A percentile compares a stretch with the other conserved stretches of the same genome.
Conservation (phyloP, 441 rosid species). For the Erodium trifolium region DNA sequence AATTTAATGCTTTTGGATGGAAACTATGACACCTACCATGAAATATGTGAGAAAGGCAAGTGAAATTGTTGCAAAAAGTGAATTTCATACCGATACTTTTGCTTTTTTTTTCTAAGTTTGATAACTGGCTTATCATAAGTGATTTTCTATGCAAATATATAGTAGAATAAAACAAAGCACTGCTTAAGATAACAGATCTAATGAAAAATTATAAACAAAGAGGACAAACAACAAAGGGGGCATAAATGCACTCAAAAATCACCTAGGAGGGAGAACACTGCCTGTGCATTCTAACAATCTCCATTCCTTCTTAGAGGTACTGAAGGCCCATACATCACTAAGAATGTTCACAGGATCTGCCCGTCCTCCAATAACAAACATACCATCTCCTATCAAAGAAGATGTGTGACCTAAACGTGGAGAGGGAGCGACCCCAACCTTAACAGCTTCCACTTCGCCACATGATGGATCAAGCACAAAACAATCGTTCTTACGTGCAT, state of each 20-base stretch:
- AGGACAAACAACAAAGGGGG: neutral
- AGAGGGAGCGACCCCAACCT: slow-evolving; percentile 43
- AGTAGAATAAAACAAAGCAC: neutral
- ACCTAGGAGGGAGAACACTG: slow-evolving; percentile 63
- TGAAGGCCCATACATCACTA: slow-evolving; percentile 68
- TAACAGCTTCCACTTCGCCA: slow-evolving; percentile 39
- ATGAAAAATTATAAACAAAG: neutral
- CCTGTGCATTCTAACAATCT: slow-evolving; percentile 44
- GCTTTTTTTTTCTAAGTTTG: neutral
- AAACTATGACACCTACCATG: neutral
- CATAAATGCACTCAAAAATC: slow-evolving; percentile 17
- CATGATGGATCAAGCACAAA: slow-evolving; percentile 50
- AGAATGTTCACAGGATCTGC: slow-evolving; percentile 67
- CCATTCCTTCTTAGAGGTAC: slow-evolving; percentile 47
- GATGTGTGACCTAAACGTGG: slow-evolving; percentile 82
- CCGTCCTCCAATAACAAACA: slow-evolving; percentile 83
- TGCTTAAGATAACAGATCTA: neutral
- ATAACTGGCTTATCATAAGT: neutral
- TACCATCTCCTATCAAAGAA: slow-evolving; percentile 50
- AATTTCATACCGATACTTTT: neutral
- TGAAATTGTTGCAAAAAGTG: slow-evolving; percentile 11
- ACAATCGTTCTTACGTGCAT: slow-evolving; percentile 69
- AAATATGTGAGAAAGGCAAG: slow-evolving; percentile 14
- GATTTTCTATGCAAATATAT: neutral
- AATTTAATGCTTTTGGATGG: neutral